phyloP scores from a whole-genome alignment of 2,329 filamentous ascomycete genomes.

The Diaporthe citriasiana region DNA sequence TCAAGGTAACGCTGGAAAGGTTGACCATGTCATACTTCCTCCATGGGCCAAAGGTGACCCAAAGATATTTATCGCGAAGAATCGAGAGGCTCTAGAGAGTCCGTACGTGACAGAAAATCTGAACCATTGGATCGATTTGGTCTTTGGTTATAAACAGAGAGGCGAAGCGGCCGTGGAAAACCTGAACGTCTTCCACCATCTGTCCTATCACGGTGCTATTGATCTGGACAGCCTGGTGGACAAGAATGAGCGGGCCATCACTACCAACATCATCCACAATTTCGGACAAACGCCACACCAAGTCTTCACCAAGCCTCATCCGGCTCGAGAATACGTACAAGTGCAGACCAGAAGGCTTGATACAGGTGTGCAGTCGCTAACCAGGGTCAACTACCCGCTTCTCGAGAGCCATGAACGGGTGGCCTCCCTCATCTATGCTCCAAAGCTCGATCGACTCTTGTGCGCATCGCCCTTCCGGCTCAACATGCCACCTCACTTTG shows the following conservation, averaged over 20 bases:
- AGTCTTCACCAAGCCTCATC: conserved; percentile 87
- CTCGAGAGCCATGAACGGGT: conserved; percentile 84
- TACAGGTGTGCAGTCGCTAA: conserved; percentile 80
- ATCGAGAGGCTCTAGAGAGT: conserved; percentile 95
- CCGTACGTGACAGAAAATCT: conserved; percentile 91
- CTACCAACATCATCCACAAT: conserved; percentile 97
- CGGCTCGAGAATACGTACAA: conserved; percentile 77
- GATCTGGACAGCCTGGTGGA: conserved; percentile 93
- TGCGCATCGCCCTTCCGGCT: conserved; percentile 87
- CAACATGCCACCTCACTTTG: conserved; percentile 87
- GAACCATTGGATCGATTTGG: conserved; percentile 94
- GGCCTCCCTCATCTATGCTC: conserved; percentile 81
- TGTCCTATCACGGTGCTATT: conserved; percentile 94
- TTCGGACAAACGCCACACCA: conserved; percentile 98
- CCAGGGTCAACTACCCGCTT: conserved; percentile 82
- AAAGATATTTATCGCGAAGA: conserved; percentile 94
- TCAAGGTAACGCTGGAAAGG: conserved; percentile 82
- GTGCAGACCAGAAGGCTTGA: conserved; percentile 81
- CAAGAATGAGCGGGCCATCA: conserved; percentile 86
- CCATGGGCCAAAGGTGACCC: conserved; percentile 98
- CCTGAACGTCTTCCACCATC: conserved; percentile 94
- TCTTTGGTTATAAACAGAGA: conserved; percentile 94
- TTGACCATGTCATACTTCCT: conserved; percentile 90
- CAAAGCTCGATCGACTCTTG: conserved; percentile 85
- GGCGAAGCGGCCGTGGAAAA: conserved; percentile 93